A percentile compares a stretch with the other conserved stretches of the same genome.
These are phyloP conservation scores for Elaeagnus macrophylla DNA, from an alignment of 306 rosid genomes.

Conservation along the genomic window DNA sequence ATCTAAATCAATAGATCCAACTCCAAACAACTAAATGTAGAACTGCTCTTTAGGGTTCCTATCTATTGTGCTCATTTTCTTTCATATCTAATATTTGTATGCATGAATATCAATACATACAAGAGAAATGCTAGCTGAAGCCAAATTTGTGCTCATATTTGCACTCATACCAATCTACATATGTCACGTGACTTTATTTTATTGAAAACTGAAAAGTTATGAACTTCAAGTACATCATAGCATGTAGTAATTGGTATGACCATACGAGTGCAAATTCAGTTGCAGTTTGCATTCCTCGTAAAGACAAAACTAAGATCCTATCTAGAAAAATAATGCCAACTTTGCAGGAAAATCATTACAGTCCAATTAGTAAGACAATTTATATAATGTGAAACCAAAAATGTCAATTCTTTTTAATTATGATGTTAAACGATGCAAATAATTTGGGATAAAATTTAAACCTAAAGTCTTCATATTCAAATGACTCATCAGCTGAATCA, in stretches of 20 bases:
- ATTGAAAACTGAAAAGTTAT: background rate
- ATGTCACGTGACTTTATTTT: background rate
- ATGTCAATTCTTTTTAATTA: background rate
- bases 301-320: too few relatives aligned
- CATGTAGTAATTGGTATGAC: too few relatives aligned
- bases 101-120: background rate
- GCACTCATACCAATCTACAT: background rate
- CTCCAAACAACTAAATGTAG: background rate
- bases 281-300: too few relatives aligned
- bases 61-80: background rate
- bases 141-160: background rate
- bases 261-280: too few relatives aligned
- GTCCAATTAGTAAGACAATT: too few relatives aligned
- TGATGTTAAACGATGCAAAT: slow-evolving; percentile 8
- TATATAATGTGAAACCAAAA: background rate
- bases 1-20: slow-evolving; percentile 14
- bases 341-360: too few relatives aligned
- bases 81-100: background rate
- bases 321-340: too few relatives aligned
- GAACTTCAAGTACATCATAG: background rate
- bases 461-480: slow-evolving; percentile 62
- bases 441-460: slow-evolving; percentile 24
- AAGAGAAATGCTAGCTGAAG: too few relatives aligned
- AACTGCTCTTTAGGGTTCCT: background rate
- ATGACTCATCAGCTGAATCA: slow-evolving; percentile 51